Percentiles rank a stretch among this genome's conserved stretches.
phyloP scores from a whole-genome alignment of 129 eudicot genomes.

The Centaurea solstitialis region DNA sequence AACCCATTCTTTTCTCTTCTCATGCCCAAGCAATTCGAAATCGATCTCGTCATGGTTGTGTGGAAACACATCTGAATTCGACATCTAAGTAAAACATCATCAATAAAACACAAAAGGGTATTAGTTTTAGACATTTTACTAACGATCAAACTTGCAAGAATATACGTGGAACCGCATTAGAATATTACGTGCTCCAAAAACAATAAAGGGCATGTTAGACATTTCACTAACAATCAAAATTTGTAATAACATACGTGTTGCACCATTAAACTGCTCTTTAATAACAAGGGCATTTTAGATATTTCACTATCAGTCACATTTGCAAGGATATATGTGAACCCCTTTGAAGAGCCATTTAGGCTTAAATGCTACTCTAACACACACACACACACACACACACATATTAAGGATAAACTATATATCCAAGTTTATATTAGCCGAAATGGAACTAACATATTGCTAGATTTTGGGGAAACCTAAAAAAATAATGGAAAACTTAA shows the following conservation, averaged over 20 bases:
- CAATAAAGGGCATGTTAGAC: not conserved
- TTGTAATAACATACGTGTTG: not conserved
- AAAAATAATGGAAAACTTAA: too few species aligned
- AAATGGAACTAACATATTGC: too few species aligned
- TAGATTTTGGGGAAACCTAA: too few species aligned
- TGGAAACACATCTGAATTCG: constrained; percentile 71
- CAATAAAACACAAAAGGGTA: not conserved
- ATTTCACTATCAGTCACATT: not conserved
- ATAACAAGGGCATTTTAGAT: not conserved
- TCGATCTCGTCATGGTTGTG: constrained; percentile 96
- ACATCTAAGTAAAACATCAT: constrained; percentile 48
- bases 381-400: too few species aligned
- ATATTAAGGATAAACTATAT: too few species aligned
- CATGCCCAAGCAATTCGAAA: constrained; percentile 90
- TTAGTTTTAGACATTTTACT: constrained; percentile 18
- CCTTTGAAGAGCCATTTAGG: too few species aligned
- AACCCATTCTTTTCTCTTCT: constrained; percentile 76
- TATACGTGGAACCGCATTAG: too few species aligned
- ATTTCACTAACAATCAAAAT: not conserved
- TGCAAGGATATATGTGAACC: not conserved
- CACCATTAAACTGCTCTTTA: not conserved
- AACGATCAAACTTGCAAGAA: not conserved
- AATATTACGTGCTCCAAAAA: not conserved
- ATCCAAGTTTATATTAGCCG: too few species aligned
- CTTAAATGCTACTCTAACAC: not conserved